Evolutionary conservation across 176 grass and related monocot genomes (phyloP).

Genomic region (Sorghum bicolor): DNA sequence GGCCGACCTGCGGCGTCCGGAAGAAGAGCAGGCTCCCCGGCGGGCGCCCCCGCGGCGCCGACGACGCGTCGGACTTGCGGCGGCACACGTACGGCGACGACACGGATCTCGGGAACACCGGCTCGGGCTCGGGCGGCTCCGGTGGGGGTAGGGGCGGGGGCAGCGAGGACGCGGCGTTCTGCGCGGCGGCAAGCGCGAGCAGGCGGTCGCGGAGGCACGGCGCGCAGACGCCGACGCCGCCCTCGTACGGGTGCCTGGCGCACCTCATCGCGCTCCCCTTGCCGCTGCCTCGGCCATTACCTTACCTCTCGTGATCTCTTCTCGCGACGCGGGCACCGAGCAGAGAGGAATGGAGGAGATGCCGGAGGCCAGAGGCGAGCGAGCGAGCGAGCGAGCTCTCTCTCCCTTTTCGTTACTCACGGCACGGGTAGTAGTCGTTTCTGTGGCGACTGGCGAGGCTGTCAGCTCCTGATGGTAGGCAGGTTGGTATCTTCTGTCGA

Average conservation of each 20-base stretch:
- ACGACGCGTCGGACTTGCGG: constrained; percentile 42
- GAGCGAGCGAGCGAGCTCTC: not conserved
- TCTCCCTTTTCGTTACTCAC: not conserved
- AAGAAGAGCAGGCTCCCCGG: constrained; percentile 56
- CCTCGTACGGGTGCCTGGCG: constrained; percentile 66
- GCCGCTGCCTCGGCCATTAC: not conserved
- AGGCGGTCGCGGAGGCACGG: constrained; percentile 89
- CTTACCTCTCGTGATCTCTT: not conserved
- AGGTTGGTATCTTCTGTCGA: not conserved
- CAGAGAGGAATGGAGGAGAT: not conserved
- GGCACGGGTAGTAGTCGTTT: not conserved
- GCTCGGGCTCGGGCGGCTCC: not conserved
- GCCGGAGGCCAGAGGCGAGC: not conserved
- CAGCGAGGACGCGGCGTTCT: constrained; percentile 58
- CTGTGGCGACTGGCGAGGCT: not conserved
- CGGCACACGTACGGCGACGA: constrained; percentile 52
- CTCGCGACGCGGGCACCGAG: not conserved
- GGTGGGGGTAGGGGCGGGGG: not conserved
- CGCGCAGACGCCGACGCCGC: constrained; percentile 69
- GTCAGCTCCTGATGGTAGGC: not conserved
- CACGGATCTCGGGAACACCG: constrained; percentile 43
- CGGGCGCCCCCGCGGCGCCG: constrained; percentile 2
- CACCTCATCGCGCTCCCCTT: constrained; percentile 57
- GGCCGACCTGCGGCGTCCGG: constrained; percentile 66
- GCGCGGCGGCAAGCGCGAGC: constrained; percentile 57